Evolutionary conservation across 2,329 filamentous ascomycete genomes (phyloP), one percentile per base, ranked within the genome.

Genomic region (Magnaporthiopsis poae): DNA sequence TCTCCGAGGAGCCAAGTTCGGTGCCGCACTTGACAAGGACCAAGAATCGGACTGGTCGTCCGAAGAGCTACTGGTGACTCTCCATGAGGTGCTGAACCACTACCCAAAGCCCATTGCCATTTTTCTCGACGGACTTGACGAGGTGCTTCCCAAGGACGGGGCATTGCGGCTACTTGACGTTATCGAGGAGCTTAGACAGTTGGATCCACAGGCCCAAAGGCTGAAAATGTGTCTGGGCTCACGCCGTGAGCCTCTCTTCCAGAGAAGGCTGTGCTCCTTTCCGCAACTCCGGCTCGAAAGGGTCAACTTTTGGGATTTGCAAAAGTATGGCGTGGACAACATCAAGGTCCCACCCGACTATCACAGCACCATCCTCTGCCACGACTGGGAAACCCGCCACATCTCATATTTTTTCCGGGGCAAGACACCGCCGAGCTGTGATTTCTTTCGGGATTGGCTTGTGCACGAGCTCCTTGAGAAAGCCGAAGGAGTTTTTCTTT

Each of bases 1-100:
- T 29, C 36, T 64, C 21, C 11, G 25, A n/a, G 25, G 15, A 5
- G 13, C 12, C 27, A 21, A 46, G 25, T 21, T 31, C 25, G 13
- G 2, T 46, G 39, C 39, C 39, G 39, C 21, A n/a, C 25, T 56
- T 9, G 31, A 56, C 61, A 67, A 66, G 18, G 29, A 66, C 61
- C 21, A 31, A 25, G 61, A 66, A n/a, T 59, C 66, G 0, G 71
- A 72, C 11, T 72, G 70, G 70, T 69, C 68, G 0, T 35, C 12
- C 0, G 27, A 59, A 11, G 61, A 68, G 5, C 64, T 70, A 0
- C n/a, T 29, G 8, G 3, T 2, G 3, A 15, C 66, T 21, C 52
- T 66, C n/a, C 29, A n/a, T 1, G 21, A 31, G 2, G 52, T 61
- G 4, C n/a, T 71, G 9, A n/a, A 4, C 1, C 4, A 61, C 0